Evolutionary conservation across 129 eudicot genomes (phyloP).

Genomic region (Saposhnikovia divaricata): DNA sequence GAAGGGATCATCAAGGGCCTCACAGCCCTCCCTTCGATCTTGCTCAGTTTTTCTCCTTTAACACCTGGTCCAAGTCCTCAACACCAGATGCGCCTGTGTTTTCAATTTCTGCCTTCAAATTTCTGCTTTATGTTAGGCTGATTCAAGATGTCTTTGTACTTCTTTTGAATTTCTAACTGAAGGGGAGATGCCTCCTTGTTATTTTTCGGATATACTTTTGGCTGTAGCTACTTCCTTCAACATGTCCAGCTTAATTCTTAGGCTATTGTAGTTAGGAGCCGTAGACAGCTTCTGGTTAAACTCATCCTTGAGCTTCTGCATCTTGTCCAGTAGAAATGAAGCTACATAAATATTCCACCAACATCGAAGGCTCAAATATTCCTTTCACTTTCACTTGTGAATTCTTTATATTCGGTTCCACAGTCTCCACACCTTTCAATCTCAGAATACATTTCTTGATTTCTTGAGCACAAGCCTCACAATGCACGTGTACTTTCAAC

Average conservation of each 20-base stretch:
- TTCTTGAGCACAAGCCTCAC: slow-evolving; percentile 93
- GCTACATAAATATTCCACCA: too few species aligned
- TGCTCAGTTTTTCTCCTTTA: slow-evolving; percentile 50
- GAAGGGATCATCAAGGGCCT: too few species aligned
- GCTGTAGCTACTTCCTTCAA: slow-evolving; percentile 55
- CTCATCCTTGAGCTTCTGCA: slow-evolving; percentile 45
- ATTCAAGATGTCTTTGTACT: slow-evolving; percentile 24
- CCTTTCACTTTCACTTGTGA: slow-evolving; percentile 83
- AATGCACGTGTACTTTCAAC: slow-evolving; percentile 76
- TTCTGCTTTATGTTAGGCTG: slow-evolving; percentile 51
- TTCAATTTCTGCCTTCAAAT: slow-evolving; percentile 44
- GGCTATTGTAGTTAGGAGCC: slow-evolving; percentile 61
- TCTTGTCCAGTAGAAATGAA: slow-evolving; percentile 34
- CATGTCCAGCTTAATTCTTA: slow-evolving; percentile 49
- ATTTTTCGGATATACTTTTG: slow-evolving; percentile 31
- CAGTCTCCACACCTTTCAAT: slow-evolving; percentile 94
- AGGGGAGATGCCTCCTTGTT: slow-evolving; percentile 32
- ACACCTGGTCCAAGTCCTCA: slow-evolving; percentile 32
- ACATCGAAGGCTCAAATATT: slow-evolving; percentile 35
- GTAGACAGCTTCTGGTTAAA: slow-evolving; percentile 33
- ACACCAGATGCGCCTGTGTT: slow-evolving; percentile 31
- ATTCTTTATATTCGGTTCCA: slow-evolving; percentile 69
- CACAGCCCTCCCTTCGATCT: too few species aligned
- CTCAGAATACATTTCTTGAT: slow-evolving; percentile 64
- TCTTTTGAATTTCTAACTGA: slow-evolving; percentile 30